Base-by-base conservation (phyloP, 2,329 filamentous ascomycete genomes). In the Sporothrix pseudoabietina region DNA sequence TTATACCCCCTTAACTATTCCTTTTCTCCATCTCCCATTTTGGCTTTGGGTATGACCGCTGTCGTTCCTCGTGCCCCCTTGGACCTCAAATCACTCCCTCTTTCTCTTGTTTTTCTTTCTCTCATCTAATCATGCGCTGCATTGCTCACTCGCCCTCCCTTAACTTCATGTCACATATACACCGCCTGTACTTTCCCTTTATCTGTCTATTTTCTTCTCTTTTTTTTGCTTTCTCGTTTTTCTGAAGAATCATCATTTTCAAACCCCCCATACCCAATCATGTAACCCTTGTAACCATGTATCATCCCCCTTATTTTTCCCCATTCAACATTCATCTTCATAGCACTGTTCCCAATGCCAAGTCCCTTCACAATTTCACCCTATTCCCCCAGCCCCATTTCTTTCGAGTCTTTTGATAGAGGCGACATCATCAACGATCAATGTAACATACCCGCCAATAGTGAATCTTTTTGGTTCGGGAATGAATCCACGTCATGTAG, bases 401-500 rank as follows among this genome's bases (percentile, higher is more conserved):
- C 69, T 52, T 32, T 59, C 26, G 30, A 69, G 39, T 75, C 73
- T 72, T 71, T 72, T 74, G 72, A 75, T 72, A 75, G 74, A 75
- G 72, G 69, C 65, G 68, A 69, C 69, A 71, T 69, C 72, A 68
- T 71, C 73, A 75, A 77, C 74, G 74, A 74, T 77, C 76, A 69
- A 77, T 77, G 76, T 77, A 77, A 74, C 76, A 77, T 75, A 74
- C 76, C 75, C 73, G 57, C 69, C 72, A 69, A n/a, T 63, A 68
- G 52, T 72, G 47, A 69, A 35, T 54, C 22, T 52, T 52, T 55
- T 73, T 72, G 75, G 61, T 30, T 63, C 30, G 74, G 76, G 75
- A 76, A 77, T 77, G 76, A 77, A 77, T 76, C 66, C 65, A 75
- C 72, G 76, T 77, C 75, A 77, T 77, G 76, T 77, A 77, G 73